Percentiles rank a stretch among this genome's conserved stretches.
Evolutionary conservation across 768 basidiomycete genomes (phyloP).

Genomic region (Tremella yokohamensis): DNA sequence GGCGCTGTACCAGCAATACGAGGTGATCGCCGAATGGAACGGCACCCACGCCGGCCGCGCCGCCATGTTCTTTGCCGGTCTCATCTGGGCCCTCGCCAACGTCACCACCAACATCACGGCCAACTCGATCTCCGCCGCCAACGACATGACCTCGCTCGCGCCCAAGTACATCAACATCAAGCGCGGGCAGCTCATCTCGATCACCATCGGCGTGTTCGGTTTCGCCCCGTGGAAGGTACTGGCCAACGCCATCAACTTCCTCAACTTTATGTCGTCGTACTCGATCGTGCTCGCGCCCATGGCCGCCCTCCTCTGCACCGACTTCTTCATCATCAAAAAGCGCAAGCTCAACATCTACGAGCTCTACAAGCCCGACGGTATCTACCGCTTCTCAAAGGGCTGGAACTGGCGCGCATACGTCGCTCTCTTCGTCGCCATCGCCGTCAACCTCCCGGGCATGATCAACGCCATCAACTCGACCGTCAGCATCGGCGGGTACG

Average conservation of each 20-base stretch:
- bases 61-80: conserved; percentile 33
- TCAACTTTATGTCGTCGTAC: conserved; percentile 40
- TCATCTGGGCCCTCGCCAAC: conserved; percentile 36
- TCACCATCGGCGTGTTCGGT: conserved; percentile 36
- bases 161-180: conserved; percentile 47
- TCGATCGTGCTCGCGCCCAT: conserved; percentile 43
- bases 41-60: conserved; percentile 28
- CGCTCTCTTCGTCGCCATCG: conserved; percentile 38
- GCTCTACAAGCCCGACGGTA: conserved; percentile 34
- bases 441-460: conserved; percentile 44
- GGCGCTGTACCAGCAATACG: conserved; percentile 36
- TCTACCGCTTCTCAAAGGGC: conserved; percentile 40
- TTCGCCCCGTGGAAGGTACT: conserved; percentile 44
- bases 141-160: conserved; percentile 39
- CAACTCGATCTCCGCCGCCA: conserved; percentile 43
- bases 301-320: conserved; percentile 34
- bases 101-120: conserved; percentile 39
- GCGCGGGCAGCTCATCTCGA: conserved; percentile 38
- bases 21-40: conserved; percentile 36
- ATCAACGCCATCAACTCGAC: conserved; percentile 37
- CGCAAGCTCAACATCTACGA: conserved; percentile 33
- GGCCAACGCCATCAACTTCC: conserved; percentile 29
- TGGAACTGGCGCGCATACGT: conserved; percentile 42
- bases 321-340: conserved; percentile 36
- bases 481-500: conserved; percentile 22